phyloP scores from a whole-genome alignment of 352 stramenopile species.

The Phytophthora sp. region DNA sequence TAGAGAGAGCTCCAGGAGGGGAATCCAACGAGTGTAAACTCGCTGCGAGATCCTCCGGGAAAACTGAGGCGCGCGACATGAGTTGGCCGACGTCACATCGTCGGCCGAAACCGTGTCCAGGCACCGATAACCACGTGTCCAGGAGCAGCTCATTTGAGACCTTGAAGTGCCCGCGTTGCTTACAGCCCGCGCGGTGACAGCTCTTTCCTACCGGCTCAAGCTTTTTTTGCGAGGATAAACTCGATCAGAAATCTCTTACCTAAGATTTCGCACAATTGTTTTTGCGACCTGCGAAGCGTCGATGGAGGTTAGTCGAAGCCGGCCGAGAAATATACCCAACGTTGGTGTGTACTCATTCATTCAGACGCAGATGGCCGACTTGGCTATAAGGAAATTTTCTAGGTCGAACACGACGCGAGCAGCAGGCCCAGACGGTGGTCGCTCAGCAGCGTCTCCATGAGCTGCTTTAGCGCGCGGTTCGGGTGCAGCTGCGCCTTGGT shows the following conservation, averaged over 20 bases:
- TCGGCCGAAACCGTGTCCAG: too few species aligned
- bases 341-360: constrained; percentile 16
- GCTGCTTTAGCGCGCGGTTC: constrained; percentile 73
- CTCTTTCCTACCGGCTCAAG: neutral
- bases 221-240: too few species aligned
- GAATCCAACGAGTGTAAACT: neutral
- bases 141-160: constrained; percentile 3
- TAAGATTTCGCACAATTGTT: too few species aligned
- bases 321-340: constrained; percentile 14
- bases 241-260: too few species aligned
- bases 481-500: constrained; percentile 65
- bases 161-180: constrained; percentile 8
- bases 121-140: neutral
- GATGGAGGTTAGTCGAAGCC: neutral
- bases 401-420: constrained; percentile 53
- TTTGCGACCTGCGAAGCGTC: neutral
- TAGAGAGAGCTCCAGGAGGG: constrained; percentile 8
- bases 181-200: neutral
- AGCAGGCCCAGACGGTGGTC: constrained; percentile 64
- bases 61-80: constrained; percentile 18
- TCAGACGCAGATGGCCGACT: too few species aligned
- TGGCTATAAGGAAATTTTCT: too few species aligned
- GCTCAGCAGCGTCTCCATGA: constrained; percentile 76
- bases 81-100: constrained; percentile 17
- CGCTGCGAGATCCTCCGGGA: neutral